These are phyloP conservation scores for Mycena crocata DNA, from an alignment of 768 basidiomycete genomes.

Conservation along the genomic window DNA sequence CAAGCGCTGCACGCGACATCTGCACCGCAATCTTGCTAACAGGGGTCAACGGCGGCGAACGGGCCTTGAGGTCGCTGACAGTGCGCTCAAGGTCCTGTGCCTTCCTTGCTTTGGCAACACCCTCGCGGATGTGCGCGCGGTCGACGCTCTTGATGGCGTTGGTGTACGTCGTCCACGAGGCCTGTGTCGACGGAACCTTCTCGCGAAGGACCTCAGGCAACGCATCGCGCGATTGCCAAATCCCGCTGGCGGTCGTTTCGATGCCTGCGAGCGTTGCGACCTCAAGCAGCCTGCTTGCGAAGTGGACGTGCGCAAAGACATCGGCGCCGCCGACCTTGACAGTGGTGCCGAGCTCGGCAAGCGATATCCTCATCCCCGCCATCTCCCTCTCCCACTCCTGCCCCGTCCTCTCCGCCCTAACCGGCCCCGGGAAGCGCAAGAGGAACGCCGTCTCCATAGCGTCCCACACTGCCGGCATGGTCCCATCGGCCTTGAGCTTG, in stretches of 20 bases:
- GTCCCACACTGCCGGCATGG: background rate
- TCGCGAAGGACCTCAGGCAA: too few species aligned
- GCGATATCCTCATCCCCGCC: slow-evolving; percentile 5
- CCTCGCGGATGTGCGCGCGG: slow-evolving; percentile 1
- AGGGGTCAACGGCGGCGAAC: too few species aligned
- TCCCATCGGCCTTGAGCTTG: too few species aligned
- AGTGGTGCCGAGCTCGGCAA: slow-evolving; percentile 22
- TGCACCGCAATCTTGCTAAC: too few species aligned
- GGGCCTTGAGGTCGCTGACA: too few species aligned
- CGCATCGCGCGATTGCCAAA: too few species aligned
- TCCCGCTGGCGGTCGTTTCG: background rate
- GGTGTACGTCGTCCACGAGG: slow-evolving; percentile 13
- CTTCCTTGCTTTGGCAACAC: slow-evolving; percentile 6
- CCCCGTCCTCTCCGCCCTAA: slow-evolving; percentile 5
- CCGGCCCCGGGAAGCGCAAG: background rate
- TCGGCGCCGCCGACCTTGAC: slow-evolving; percentile 16
- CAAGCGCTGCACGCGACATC: too few species aligned
- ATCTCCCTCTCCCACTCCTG: slow-evolving; percentile 29
- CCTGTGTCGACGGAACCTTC: too few species aligned
- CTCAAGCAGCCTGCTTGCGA: slow-evolving; percentile 17
- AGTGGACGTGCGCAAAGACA: slow-evolving; percentile 21
- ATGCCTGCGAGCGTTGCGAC: background rate
- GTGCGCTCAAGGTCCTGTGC: slow-evolving; percentile 13
- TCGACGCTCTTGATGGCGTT: slow-evolving; percentile 13
- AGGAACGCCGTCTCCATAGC: background rate